Percentiles rank a stretch among this genome's conserved stretches.
phyloP scores from a whole-genome alignment of 2,329 filamentous ascomycete genomes.

The Cordyceps javanica region DNA sequence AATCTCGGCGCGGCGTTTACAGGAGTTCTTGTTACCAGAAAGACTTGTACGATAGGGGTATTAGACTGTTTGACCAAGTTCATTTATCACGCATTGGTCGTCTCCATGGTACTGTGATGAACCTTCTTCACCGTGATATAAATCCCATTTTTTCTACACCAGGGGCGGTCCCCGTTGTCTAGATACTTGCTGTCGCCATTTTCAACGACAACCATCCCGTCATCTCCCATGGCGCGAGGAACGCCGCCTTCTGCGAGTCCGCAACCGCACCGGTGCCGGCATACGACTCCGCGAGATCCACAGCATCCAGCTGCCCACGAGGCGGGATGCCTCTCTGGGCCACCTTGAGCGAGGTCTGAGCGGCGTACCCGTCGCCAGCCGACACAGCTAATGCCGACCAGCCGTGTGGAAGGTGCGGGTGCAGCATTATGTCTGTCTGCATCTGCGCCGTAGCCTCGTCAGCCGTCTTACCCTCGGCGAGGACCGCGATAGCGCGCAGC shows the following conservation, averaged over 20 bases:
- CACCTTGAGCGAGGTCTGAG: conserved; percentile 77
- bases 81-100: too few species aligned
- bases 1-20: neutral
- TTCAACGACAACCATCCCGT: conserved; percentile 58
- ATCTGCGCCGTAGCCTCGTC: conserved; percentile 56
- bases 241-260: conserved; percentile 70
- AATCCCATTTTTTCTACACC: neutral
- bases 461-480: conserved; percentile 43
- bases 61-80: too few species aligned
- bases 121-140: too few species aligned
- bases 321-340: conserved; percentile 70
- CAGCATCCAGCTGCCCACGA: conserved; percentile 58
- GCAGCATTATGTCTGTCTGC: conserved; percentile 71
- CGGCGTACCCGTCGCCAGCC: conserved; percentile 47
- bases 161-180: neutral
- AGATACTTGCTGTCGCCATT: conserved; percentile 20
- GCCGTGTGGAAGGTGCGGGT: conserved; percentile 70
- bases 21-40: neutral
- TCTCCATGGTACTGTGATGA: too few species aligned
- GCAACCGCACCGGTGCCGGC: conserved; percentile 63
- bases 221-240: conserved; percentile 73
- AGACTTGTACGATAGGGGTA: neutral
- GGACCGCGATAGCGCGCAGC: conserved; percentile 63
- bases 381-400: conserved; percentile 70
- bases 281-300: conserved; percentile 67